Evolutionary conservation across 768 basidiomycete species (phyloP).

Genomic region (Xerocomellus dryophilus): DNA sequence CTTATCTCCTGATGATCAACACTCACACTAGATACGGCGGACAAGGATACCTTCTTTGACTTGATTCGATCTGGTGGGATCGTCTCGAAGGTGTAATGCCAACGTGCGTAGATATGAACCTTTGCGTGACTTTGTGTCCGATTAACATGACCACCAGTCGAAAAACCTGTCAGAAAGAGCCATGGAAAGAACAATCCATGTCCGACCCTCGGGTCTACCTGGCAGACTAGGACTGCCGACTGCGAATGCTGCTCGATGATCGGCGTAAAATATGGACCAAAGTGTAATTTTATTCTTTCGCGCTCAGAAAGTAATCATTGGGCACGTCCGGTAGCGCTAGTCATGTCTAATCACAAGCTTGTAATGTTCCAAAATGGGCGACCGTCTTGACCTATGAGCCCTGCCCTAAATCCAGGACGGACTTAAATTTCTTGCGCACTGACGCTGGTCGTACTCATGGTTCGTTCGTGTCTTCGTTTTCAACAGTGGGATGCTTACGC

Average conservation of each 20-base stretch:
- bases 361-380: slow-evolving; percentile 9
- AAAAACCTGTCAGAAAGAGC: not conserved
- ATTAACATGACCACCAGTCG: not conserved
- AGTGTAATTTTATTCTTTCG: not conserved
- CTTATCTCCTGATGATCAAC: slow-evolving; percentile 3
- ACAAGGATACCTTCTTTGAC: slow-evolving; percentile 75
- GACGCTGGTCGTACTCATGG: slow-evolving; percentile 29
- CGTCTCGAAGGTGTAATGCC: slow-evolving; percentile 59
- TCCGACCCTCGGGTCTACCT: not conserved
- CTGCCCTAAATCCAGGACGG: slow-evolving; percentile 39
- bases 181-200: not conserved
- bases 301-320: no score
- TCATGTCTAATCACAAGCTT: not conserved
- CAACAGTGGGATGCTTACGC: not conserved
- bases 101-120: not conserved
- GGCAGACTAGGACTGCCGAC: not conserved
- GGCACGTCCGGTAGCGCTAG: not conserved
- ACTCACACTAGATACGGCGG: slow-evolving; percentile 46
- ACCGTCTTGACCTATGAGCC: not conserved
- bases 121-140: not conserved
- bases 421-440: slow-evolving; percentile 32
- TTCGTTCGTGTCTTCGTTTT: slow-evolving; percentile 20
- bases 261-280: not conserved
- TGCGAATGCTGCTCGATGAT: no score
- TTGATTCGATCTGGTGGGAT: slow-evolving; percentile 80